These are phyloP conservation scores for Yarrowia sp. DNA, from an alignment of 805 yeast species.

Conservation along the genomic window DNA sequence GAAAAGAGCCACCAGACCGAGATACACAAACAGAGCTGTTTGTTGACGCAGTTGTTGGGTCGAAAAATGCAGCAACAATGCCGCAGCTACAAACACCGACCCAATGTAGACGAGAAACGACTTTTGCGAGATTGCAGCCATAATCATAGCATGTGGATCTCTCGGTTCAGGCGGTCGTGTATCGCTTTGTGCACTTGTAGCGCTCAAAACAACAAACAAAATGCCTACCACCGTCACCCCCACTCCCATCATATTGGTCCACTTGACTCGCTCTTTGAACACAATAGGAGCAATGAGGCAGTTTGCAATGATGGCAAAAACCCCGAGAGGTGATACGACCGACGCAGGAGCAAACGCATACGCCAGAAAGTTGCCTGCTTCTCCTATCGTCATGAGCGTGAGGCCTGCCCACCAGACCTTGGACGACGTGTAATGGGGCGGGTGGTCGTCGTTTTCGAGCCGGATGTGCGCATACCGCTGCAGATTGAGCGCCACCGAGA, in stretches of 20 bases:
- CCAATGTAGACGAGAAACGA: slow-evolving; percentile 4
- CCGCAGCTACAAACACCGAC: neutral
- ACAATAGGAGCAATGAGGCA: slow-evolving; percentile 49
- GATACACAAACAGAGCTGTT: slow-evolving; percentile 1
- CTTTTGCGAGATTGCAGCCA: neutral
- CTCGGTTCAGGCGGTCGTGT: neutral
- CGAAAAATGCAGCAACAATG: neutral
- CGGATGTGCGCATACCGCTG: slow-evolving; percentile 44
- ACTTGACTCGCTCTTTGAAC: slow-evolving; percentile 43
- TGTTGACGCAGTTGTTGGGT: slow-evolving; percentile 6
- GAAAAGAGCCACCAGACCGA: slow-evolving; percentile 44
- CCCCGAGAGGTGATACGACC: slow-evolving; percentile 51
- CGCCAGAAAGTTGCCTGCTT: slow-evolving; percentile 49
- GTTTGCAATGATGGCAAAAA: slow-evolving; percentile 49
- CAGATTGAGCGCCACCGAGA: slow-evolving; percentile 43
- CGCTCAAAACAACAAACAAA: slow-evolving; percentile 43
- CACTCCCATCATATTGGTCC: slow-evolving; percentile 44
- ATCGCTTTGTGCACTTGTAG: slow-evolving; percentile 32
- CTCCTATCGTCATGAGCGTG: slow-evolving; percentile 40
- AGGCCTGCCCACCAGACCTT: slow-evolving; percentile 30
- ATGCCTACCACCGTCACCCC: slow-evolving; percentile 46
- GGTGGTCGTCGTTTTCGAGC: slow-evolving; percentile 31
- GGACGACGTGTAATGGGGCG: slow-evolving; percentile 10
- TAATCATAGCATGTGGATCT: slow-evolving; percentile 21
- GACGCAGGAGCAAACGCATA: slow-evolving; percentile 51